Conservation (phyloP, 192 early-diverging fungal genomes). For the Funneliformis geosporum region DNA sequence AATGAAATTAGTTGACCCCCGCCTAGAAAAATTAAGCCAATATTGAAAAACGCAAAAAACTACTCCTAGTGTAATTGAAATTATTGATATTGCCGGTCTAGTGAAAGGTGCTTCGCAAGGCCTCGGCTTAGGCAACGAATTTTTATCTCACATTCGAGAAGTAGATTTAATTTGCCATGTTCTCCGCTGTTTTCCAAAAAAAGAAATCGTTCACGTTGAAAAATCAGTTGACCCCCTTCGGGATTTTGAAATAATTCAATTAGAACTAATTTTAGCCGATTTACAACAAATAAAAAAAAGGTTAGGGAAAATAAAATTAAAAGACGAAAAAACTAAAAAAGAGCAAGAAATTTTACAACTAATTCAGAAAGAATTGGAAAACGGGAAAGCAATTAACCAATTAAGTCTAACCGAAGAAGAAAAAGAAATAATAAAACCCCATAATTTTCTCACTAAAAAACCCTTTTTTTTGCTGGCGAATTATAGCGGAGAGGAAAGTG, state of each 20-base stretch:
- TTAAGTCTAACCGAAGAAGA: constrained; percentile 54
- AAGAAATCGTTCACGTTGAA: constrained; percentile 63
- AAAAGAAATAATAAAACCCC: constrained; percentile 68
- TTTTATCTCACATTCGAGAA: constrained; percentile 73
- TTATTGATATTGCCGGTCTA: constrained; percentile 84
- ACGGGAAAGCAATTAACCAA: neutral
- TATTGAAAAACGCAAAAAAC: constrained; percentile 60
- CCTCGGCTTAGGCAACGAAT: constrained; percentile 72
- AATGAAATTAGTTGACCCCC: constrained; percentile 65
- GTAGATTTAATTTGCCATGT: constrained; percentile 64
- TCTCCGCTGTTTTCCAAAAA: constrained; percentile 72
- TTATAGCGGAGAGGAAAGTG: constrained; percentile 14
- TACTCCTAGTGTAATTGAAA: constrained; percentile 63
- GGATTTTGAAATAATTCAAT: constrained; percentile 78
- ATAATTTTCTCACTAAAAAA: constrained; percentile 58
- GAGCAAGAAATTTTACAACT: constrained; percentile 38
- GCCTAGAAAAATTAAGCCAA: constrained; percentile 67
- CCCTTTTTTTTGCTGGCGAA: constrained; percentile 62
- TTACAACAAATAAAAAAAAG: constrained; percentile 56
- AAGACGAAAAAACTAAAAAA: constrained; percentile 35
- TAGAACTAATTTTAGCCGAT: constrained; percentile 77
- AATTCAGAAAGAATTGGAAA: constrained; percentile 38
- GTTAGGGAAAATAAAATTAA: constrained; percentile 40
- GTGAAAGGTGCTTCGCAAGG: constrained; percentile 56
- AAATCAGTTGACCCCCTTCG: constrained; percentile 70